A percentile compares a stretch with the other conserved stretches of the same genome.
These are phyloP conservation scores for Tolypocladium ovalisporum DNA, from an alignment of 2,329 filamentous ascomycete genomes.

Conservation along the genomic window DNA sequence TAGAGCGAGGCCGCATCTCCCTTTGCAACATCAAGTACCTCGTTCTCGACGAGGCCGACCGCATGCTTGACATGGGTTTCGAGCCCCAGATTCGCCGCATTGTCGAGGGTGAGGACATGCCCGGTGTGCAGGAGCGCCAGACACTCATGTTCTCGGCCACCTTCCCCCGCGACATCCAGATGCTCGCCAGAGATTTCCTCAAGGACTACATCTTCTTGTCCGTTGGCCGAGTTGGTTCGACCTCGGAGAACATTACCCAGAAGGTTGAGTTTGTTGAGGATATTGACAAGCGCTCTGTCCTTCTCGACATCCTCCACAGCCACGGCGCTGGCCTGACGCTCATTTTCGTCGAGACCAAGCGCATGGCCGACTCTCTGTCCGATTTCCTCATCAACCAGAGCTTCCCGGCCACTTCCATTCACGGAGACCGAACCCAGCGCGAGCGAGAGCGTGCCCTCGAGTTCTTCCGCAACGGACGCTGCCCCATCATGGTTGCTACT, in stretches of 20 bases:
- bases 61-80: constrained; percentile 99
- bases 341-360: constrained; percentile 99
- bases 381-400: constrained; percentile 98
- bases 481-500: constrained; percentile 92
- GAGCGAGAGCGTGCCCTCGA: constrained; percentile 97
- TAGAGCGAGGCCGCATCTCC: constrained; percentile 96
- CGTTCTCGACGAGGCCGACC: constrained; percentile 96
- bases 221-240: constrained; percentile 95
- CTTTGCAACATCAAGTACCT: constrained; percentile 98
- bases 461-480: constrained; percentile 92
- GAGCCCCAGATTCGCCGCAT: constrained; percentile 98
- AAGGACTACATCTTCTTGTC: constrained; percentile 99
- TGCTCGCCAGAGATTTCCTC: constrained; percentile 96
- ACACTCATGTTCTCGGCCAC: constrained; percentile 99
- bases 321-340: constrained; percentile 82
- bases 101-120: constrained; percentile 98
- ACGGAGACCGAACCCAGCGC: constrained; percentile 95
- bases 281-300: constrained; percentile 90
- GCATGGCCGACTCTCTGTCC: constrained; percentile 95
- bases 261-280: constrained; percentile 98
- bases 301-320: constrained; percentile 94
- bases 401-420: constrained; percentile 96
- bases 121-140: constrained; percentile 68
- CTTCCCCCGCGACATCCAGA: constrained; percentile 98
- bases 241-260: constrained; percentile 99